Evolutionary conservation across 352 stramenopile genomes (phyloP).

Genomic region (Phytophthora colocasiae): DNA sequence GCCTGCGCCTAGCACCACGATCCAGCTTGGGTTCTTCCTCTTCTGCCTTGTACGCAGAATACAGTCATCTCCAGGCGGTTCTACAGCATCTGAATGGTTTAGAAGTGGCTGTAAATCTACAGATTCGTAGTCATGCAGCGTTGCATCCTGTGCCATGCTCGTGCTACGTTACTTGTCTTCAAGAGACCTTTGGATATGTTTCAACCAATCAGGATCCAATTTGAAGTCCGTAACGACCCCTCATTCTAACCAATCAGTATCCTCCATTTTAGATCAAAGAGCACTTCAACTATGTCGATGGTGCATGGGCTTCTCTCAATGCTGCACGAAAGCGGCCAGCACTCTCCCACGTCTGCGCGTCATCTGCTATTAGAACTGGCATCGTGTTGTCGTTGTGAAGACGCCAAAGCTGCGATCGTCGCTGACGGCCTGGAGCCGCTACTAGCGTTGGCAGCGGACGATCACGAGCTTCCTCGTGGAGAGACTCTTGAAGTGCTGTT

Average conservation of each 20-base stretch:
- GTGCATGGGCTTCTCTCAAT: conserved; percentile 49
- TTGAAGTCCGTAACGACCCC: conserved; percentile 1
- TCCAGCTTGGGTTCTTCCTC: conserved; percentile 24
- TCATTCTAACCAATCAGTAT: conserved; percentile 18
- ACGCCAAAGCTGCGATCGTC: conserved; percentile 43
- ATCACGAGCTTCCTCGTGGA: conserved; percentile 6
- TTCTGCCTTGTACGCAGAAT: not conserved
- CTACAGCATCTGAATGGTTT: not conserved
- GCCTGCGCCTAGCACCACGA: conserved; percentile 33
- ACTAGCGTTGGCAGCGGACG: conserved; percentile 27
- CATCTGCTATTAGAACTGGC: conserved; percentile 46
- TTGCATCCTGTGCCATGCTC: conserved; percentile 4
- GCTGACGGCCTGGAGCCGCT: conserved; percentile 41
- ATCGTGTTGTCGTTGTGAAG: conserved; percentile 45
- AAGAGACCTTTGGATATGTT: conserved; percentile 23
- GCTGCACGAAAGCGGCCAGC: conserved; percentile 43
- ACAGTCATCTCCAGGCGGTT: not conserved
- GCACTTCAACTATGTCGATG: conserved; percentile 54
- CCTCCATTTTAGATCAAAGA: not conserved
- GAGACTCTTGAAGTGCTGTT: conserved; percentile 49
- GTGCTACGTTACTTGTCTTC: conserved; percentile 11
- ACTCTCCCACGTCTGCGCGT: conserved; percentile 21
- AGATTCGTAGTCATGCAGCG: conserved; percentile 2
- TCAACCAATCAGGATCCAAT: conserved; percentile 8
- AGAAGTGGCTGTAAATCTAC: conserved; percentile 39